These are phyloP conservation scores for Termitomyces sp. DNA, from an alignment of 768 basidiomycete genomes.

Conservation along the genomic window DNA sequence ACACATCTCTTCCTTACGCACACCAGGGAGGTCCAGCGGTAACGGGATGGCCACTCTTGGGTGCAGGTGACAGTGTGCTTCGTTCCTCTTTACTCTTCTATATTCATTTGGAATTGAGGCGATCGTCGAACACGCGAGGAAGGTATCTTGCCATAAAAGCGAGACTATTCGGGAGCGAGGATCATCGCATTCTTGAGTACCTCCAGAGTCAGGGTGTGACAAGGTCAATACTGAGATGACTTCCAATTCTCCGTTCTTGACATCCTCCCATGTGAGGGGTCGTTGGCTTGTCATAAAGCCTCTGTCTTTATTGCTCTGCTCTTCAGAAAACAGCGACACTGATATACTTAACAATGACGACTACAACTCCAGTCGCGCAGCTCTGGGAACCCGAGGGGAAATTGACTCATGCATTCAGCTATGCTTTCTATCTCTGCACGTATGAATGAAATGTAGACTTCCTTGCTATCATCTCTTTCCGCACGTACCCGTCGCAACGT, in stretches of 20 bases:
- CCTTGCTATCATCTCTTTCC: not conserved
- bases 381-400: not conserved
- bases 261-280: not conserved
- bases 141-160: not conserved
- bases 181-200: not conserved
- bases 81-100: not conserved
- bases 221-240: not conserved
- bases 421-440: not conserved
- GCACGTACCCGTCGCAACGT: not conserved
- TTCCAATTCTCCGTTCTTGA: not conserved
- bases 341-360: too few relatives aligned
- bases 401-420: not conserved
- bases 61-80: not conserved
- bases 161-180: not conserved
- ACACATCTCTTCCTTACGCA: not conserved
- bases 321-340: too few relatives aligned
- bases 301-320: too few relatives aligned
- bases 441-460: not conserved
- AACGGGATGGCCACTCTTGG: not conserved
- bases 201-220: not conserved
- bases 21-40: not conserved
- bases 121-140: not conserved
- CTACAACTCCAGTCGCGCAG: not conserved
- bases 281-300: not conserved
- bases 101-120: not conserved